Percentiles rank a stretch among this genome's conserved stretches.
Evolutionary conservation across 352 stramenopile genomes (phyloP).

Genomic region (Nothophytophthora sp.): DNA sequence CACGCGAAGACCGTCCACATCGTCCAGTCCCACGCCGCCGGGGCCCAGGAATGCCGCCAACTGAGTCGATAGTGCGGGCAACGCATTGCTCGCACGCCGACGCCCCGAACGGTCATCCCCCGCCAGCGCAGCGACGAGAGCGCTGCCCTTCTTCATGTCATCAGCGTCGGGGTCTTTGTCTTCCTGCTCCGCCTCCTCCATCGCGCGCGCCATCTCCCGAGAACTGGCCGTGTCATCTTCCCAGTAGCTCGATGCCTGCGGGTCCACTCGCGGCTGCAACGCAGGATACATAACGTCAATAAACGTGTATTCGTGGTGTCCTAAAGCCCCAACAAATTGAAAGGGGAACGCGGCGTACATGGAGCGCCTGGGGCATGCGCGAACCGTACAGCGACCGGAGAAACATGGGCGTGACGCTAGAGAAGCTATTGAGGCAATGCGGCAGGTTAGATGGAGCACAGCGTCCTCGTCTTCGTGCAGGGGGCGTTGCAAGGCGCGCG

Average conservation of each 20-base stretch:
- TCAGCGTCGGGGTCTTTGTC: conserved; percentile 28
- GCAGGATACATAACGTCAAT: background rate
- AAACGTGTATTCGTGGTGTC: background rate
- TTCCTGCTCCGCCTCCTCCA: conserved; percentile 54
- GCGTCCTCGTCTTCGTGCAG: no score
- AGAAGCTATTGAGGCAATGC: no score
- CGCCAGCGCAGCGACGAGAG: conserved; percentile 22
- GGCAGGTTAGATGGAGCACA: background rate
- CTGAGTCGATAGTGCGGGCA: conserved; percentile 18
- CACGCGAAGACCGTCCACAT: conserved; percentile 42
- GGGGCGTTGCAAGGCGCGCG: no score
- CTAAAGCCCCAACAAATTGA: background rate
- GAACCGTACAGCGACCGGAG: conserved; percentile 77
- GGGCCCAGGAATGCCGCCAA: conserved; percentile 38
- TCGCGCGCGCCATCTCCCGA: conserved; percentile 58
- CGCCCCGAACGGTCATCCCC: conserved; percentile 22
- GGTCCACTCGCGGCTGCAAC: conserved; percentile 62
- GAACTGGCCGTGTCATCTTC: conserved; percentile 73
- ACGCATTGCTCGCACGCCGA: conserved; percentile 4
- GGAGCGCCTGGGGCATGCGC: conserved; percentile 74
- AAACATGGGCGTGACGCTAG: conserved; percentile 55
- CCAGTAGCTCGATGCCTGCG: conserved; percentile 76
- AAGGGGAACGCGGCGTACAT: conserved; percentile 38
- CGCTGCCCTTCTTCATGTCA: conserved; percentile 52
- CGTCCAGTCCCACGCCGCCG: conserved; percentile 44